Base-by-base conservation (phyloP, 768 basidiomycete genomes). In the Lactarius sp. region DNA sequence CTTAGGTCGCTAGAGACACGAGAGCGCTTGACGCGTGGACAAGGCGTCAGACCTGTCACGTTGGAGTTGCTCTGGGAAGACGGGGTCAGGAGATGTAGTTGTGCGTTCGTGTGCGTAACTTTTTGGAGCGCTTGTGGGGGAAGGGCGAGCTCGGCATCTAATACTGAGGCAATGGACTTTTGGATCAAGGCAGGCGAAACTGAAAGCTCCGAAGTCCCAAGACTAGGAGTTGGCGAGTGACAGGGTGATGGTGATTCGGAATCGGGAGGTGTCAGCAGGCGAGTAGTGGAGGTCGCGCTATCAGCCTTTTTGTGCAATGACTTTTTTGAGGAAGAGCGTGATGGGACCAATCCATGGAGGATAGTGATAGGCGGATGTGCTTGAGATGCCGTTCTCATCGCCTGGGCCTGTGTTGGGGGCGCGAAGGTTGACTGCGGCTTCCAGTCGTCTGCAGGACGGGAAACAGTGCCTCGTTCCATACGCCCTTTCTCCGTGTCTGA, bases 131-230 rank as follows among this genome's bases (percentile, higher is more conserved):
- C 62, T 1, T 66, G 54, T 8, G 70, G 69, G 53, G 69, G 71
- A 0, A 56, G 46, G 22, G 62, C 20, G 42, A 72, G 62, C 66
- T 66, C 67, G 10, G 61, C 57, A 50, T 72, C 70, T 14, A 70
- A 63, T 49, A 70, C 63, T 6, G 68, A 55, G 12, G 61, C 67
- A 36, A 72, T 70, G 20, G 67, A 55, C 8, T 66, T 66, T n/a
- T 59, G 61, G 37, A 66, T 3, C 6, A 31, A 8, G 6, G 18
- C 8, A 16, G 66, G 42, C n/a, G 44, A 36, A 47, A 47, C 44
- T 9, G 54, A 64, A n/a, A 13, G 13, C 22, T 41, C 49, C 4
- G 56, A 31, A 59, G 50, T 57, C 8, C 39, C 52, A 34, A 53
- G 27, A 50, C 59, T 69, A 10, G 50, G 36, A 18, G 64, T 44